A percentile compares a stretch with the other conserved stretches of the same genome.
These are phyloP conservation scores for Dorcoceras hygrometricum DNA, from an alignment of 257 asterid species.

Conservation along the genomic window DNA sequence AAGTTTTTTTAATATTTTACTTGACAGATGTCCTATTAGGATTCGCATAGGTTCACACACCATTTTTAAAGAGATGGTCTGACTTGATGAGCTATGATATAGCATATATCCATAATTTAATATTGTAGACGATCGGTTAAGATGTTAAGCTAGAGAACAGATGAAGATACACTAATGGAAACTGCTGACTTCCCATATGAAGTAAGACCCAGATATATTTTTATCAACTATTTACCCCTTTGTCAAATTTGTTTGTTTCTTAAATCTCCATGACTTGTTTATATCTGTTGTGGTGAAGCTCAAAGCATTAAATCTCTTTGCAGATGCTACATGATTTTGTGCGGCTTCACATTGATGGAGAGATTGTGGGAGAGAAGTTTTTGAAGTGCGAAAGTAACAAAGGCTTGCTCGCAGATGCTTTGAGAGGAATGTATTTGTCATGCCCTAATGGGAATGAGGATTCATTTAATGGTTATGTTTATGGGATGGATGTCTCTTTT, in stretches of 20 bases:
- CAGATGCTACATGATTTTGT: constrained; percentile 52
- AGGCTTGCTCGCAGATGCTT: constrained; percentile 36
- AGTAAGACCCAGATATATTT: not conserved
- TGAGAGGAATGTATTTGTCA: constrained; percentile 36
- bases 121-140: not conserved
- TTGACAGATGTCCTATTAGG: not conserved
- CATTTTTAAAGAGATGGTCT: not conserved
- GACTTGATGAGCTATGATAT: not conserved
- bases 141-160: not conserved
- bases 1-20: not conserved
- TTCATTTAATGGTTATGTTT: constrained; percentile 49
- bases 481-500: constrained; percentile 45
- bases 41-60: not conserved
- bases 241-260: not conserved
- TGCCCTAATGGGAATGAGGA: constrained; percentile 45
- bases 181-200: constrained; percentile 1
- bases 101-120: not conserved
- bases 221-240: not conserved
- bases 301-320: constrained; percentile 24
- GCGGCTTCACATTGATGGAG: constrained; percentile 65
- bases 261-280: not conserved
- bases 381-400: constrained; percentile 36
- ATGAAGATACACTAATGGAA: not conserved
- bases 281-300: constrained; percentile 25
- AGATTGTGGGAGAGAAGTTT: constrained; percentile 57